phyloP scores from a whole-genome alignment of 2,329 filamentous ascomycete genomes.

The Alternaria viburni region DNA sequence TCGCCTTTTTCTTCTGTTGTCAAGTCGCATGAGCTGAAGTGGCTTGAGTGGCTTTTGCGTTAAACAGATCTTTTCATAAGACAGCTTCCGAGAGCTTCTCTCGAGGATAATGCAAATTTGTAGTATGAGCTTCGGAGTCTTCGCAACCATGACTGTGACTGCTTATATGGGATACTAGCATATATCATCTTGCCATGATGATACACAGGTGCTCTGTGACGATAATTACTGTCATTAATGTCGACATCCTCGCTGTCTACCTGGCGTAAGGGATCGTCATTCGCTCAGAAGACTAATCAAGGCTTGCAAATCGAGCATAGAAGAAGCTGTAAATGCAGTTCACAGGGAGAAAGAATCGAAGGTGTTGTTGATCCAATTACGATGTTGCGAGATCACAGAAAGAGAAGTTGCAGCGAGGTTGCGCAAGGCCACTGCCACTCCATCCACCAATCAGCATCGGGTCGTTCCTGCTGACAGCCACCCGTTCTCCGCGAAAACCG shows the following conservation, averaged over 20 bases:
- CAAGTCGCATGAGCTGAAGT: not conserved
- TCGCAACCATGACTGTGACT: not conserved
- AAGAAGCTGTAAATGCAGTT: too few relatives aligned
- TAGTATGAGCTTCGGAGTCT: not conserved
- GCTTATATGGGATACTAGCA: too few relatives aligned
- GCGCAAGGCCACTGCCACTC: not conserved
- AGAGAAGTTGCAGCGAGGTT: not conserved
- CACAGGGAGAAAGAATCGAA: not conserved
- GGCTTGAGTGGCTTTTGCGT: not conserved
- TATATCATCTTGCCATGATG: not conserved
- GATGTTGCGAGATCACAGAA: not conserved
- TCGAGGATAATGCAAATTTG: not conserved
- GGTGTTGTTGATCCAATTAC: not conserved
- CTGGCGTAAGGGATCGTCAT: not conserved
- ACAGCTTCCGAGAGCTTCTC: not conserved
- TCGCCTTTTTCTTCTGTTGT: not conserved
- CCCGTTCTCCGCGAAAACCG: constrained; percentile 10
- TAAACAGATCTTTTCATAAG: not conserved
- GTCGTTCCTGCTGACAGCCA: not conserved
- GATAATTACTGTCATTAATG: not conserved
- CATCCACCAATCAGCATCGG: not conserved
- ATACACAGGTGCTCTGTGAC: not conserved
- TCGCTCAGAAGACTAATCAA: not conserved
- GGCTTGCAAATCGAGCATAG: not conserved
- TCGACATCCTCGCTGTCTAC: not conserved